A percentile compares a stretch with the other conserved stretches of the same genome.
phyloP scores from a whole-genome alignment of 495 filamentous ascomycete genomes.

The Hypoxylon fuscum region DNA sequence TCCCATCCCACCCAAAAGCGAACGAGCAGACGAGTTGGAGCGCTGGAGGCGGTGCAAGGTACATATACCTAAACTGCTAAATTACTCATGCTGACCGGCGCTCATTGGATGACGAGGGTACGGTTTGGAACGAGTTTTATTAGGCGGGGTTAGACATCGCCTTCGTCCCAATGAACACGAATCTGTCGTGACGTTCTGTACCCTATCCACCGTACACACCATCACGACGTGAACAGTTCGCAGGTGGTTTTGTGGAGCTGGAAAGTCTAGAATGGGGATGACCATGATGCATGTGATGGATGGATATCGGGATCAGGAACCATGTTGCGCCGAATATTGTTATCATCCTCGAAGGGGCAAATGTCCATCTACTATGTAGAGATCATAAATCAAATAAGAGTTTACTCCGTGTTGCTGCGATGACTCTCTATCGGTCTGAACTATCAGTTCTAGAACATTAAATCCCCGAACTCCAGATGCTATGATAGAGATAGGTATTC shows the following conservation, averaged over 20 bases:
- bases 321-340: slow-evolving; percentile 19
- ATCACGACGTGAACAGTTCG: slow-evolving; percentile 21
- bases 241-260: slow-evolving; percentile 10
- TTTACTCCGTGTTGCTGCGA: slow-evolving; percentile 3
- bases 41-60: slow-evolving; percentile 20
- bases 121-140: slow-evolving; percentile 1
- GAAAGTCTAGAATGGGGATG: slow-evolving; percentile 5
- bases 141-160: slow-evolving; percentile 23
- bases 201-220: slow-evolving; percentile 16
- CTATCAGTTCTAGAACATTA: slow-evolving; percentile 12
- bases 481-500: slow-evolving; percentile 22
- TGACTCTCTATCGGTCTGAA: not conserved
- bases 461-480: not conserved
- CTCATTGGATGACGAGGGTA: slow-evolving; percentile 23
- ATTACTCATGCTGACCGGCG: slow-evolving; percentile 15
- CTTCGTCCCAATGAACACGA: slow-evolving; percentile 14
- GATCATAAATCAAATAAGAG: not conserved
- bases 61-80: not conserved
- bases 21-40: not conserved
- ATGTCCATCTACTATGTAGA: slow-evolving; percentile 7
- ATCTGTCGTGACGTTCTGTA: slow-evolving; percentile 19
- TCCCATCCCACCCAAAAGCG: too few relatives aligned
- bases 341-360: slow-evolving; percentile 5
- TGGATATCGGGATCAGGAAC: slow-evolving; percentile 21
- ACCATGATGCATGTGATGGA: slow-evolving; percentile 18